A percentile compares a stretch with the other conserved stretches of the same genome.
Conservation (phyloP, 331 rosid genomes). For the Cydonia oblonga region DNA sequence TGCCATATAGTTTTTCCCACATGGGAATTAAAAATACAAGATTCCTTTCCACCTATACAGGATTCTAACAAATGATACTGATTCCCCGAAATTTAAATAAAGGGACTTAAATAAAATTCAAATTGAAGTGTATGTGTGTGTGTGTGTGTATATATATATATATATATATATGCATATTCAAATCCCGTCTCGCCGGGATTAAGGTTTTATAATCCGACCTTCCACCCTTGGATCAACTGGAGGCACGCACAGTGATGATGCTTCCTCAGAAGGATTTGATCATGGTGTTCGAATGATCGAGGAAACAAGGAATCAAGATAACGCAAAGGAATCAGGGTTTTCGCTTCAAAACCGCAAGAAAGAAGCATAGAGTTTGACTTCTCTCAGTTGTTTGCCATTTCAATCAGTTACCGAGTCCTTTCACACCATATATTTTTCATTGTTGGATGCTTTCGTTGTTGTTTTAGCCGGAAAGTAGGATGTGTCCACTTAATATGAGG, state of each 20-base stretch:
- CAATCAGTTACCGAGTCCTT: neutral
- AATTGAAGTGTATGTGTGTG: too few relatives aligned
- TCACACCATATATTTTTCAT: neutral
- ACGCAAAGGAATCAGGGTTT: conserved; percentile 29
- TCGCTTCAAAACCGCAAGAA: conserved; percentile 54
- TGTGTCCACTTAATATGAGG: conserved; percentile 1
- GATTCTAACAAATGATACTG: too few relatives aligned
- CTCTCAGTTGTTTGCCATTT: neutral
- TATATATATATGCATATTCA: too few relatives aligned
- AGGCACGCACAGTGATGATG: conserved; percentile 15
- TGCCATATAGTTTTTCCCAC: too few relatives aligned
- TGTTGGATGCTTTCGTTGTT: neutral
- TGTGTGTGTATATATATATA: too few relatives aligned
- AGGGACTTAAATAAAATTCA: too few relatives aligned
- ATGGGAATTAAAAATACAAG: too few relatives aligned
- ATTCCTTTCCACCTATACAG: too few relatives aligned
- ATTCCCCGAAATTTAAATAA: too few relatives aligned
- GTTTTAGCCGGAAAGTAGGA: neutral
- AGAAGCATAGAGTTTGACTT: conserved; percentile 22
- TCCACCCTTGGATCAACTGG: conserved; percentile 21
- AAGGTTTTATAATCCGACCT: too few relatives aligned
- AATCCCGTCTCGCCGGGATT: too few relatives aligned
- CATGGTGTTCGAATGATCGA: conserved; percentile 10
- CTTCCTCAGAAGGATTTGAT: conserved; percentile 21
- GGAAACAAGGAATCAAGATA: conserved; percentile 2